Evolutionary conservation across 1,284 basidiomycete species (phyloP).

Genomic region (Pterulicium gracile): DNA sequence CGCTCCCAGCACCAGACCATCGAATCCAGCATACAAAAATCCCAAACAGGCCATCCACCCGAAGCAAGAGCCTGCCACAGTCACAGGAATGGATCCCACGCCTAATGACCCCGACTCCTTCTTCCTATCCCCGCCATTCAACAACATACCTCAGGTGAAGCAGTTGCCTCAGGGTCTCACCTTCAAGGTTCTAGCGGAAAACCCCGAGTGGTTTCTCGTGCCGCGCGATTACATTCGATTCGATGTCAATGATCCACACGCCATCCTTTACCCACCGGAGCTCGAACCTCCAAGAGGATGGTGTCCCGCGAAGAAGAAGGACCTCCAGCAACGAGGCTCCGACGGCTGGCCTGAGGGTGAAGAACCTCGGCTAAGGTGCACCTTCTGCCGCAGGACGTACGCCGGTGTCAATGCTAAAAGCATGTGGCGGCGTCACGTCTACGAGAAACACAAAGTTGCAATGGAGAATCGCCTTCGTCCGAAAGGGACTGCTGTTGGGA

Average conservation of each 20-base stretch:
- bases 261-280: conserved; percentile 56
- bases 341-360: conserved; percentile 69
- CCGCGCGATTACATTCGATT: conserved; percentile 48
- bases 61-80: conserved; percentile 14
- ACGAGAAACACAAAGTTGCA: conserved; percentile 77
- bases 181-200: conserved; percentile 54
- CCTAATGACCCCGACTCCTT: conserved; percentile 46
- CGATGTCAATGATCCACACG: conserved; percentile 32
- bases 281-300: conserved; percentile 73
- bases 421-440: conserved; percentile 79
- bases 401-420: conserved; percentile 78
- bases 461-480: conserved; percentile 69
- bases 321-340: conserved; percentile 47
- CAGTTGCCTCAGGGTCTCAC: conserved; percentile 54
- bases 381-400: conserved; percentile 70
- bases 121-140: conserved; percentile 66
- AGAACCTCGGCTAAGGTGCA: conserved; percentile 66
- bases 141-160: conserved; percentile 47
- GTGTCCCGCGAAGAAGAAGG: conserved; percentile 71
- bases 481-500: conserved; percentile 27
- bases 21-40: conserved; percentile 11
- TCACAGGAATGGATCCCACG: conserved; percentile 54
- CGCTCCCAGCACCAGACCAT: conserved; percentile 23
- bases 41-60: conserved; percentile 17
- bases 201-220: conserved; percentile 70